These are phyloP conservation scores for Juncus inflexus DNA, from an alignment of 176 grass and related monocot species.

Conservation along the genomic window DNA sequence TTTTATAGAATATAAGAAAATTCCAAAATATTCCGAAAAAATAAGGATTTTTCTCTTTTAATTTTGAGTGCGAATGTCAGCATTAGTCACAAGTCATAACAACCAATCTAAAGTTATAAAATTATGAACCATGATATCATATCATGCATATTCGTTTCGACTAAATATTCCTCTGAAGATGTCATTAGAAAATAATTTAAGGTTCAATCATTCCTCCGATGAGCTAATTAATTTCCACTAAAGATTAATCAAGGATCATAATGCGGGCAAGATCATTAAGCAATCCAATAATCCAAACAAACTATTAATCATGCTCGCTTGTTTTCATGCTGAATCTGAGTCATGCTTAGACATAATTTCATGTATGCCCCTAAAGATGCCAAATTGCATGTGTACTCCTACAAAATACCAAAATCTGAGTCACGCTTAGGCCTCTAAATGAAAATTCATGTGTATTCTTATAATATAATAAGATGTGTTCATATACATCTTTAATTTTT, in stretches of 20 bases:
- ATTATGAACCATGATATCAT: not conserved
- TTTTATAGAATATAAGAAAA: no score
- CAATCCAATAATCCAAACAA: constrained; percentile 6
- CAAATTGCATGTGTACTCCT: no score
- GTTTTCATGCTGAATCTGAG: constrained; percentile 26
- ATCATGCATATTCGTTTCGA: not conserved
- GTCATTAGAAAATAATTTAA: not conserved
- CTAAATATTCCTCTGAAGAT: not conserved
- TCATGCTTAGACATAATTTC: not conserved
- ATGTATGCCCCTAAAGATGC: not conserved
- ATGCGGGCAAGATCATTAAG: not conserved
- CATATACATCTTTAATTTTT: no score
- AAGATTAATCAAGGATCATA: constrained; percentile 6
- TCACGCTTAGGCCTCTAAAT: no score
- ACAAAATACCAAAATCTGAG: no score
- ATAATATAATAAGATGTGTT: no score
- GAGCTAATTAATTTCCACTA: not conserved
- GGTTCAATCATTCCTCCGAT: constrained; percentile 11
- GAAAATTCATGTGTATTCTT: no score
- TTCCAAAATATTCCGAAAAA: no score
- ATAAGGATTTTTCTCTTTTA: no score
- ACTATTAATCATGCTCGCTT: constrained; percentile 5
- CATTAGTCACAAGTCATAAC: no score
- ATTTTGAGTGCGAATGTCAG: no score
- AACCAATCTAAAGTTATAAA: not conserved